Base-by-base conservation (phyloP, 805 yeast species). In the Metschnikowia santaceciliae region DNA sequence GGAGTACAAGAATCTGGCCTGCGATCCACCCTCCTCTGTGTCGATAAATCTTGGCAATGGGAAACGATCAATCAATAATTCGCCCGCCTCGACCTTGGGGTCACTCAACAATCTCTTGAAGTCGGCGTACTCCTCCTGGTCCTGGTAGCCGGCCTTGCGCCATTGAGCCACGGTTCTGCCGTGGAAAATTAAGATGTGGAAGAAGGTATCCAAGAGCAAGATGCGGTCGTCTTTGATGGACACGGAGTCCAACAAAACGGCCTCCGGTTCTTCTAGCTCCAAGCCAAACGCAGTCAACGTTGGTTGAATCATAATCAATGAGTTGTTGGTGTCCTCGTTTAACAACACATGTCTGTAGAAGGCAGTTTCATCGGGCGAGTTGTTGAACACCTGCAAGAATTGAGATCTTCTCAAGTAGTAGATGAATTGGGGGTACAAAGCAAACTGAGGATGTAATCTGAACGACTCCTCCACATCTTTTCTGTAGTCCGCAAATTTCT, bases 301-400 rank as follows among this genome's bases (percentile, higher is more conserved):
- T 51, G 99, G 99, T 74, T 94, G 99, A 58, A 94, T 92, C 97
- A 94, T 94, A 55, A 91, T 88, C 66, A 94, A 76, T 15, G 97
- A 88, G 72, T 92, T 94, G 57, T 87, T 86, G 40, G 92, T 87
- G 66, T 94, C 97, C 65, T 94, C 97, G 57, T 92, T 84, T 65
- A 88, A 80, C 65, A 94, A 81, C 15, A 90, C 85, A 69, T 94
- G 99, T 68, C 97, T 84, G 72, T 92, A 90, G 71, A 91, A 94
- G 36, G 97, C 96, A 41, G 98, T 90, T 75, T 94, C 99, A 75
- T 94, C 99, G 1, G 99, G 99, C 5, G 99, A 94, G 71, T 91
- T 91, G 72, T 94, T 94, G 78, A 94, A 94, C 42, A 92, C 96
- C 68, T 90, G 96, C 67, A 94, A 75, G 69, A 94, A 91, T 71